Evolutionary conservation across 441 rosid genomes (phyloP).

Genomic region (Lepidium campestre): DNA sequence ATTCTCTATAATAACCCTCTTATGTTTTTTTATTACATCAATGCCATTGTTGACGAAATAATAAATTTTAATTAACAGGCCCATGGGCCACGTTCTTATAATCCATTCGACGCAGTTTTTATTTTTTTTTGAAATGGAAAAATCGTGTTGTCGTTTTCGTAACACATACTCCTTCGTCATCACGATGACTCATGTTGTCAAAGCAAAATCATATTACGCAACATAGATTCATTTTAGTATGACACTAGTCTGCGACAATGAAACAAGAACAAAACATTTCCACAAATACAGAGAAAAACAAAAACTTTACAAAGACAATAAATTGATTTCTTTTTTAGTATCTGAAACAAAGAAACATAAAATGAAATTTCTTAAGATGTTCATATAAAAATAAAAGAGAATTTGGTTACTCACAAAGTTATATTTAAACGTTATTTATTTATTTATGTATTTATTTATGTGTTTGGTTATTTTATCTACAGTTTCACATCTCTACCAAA

Average conservation of each 20-base stretch:
- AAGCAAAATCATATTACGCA: neutral
- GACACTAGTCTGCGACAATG: neutral
- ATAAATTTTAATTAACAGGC: neutral
- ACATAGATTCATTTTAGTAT: neutral
- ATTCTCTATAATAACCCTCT: neutral
- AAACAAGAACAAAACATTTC: neutral
- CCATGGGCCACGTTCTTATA: neutral
- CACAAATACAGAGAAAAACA: too few relatives aligned
- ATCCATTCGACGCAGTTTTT: neutral
- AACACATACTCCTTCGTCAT: too few relatives aligned
- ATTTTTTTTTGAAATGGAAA: neutral
- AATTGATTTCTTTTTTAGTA: too few relatives aligned
- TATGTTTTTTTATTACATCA: neutral
- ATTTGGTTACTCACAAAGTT: neutral
- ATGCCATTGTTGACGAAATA: neutral
- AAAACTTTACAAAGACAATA: too few relatives aligned
- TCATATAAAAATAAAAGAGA: neutral
- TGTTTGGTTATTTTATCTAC: conserved; percentile 7
- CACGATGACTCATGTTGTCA: neutral
- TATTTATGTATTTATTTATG: neutral
- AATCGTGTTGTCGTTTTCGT: neutral
- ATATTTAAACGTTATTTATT: neutral
- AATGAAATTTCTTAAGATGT: neutral
- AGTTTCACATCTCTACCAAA: conserved; percentile 30
- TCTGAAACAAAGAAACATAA: neutral